Evolutionary conservation across 139 green algal species (phyloP).

Genomic region (Dunaliella sp.): DNA sequence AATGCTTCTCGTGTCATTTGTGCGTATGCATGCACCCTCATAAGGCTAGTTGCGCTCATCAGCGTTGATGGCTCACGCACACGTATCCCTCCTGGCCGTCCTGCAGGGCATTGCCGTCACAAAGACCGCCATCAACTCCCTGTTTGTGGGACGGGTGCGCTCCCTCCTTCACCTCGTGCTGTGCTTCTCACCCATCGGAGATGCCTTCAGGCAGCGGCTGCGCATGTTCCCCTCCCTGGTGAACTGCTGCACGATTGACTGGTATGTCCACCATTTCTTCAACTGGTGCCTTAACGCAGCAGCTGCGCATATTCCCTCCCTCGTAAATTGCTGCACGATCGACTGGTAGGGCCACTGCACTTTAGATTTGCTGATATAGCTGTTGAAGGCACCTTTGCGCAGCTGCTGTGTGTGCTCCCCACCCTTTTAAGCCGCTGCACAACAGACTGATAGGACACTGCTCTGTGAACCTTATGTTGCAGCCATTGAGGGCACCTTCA

Average conservation of each 20-base stretch:
- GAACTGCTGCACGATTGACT: conserved; percentile 88
- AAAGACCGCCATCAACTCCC: conserved; percentile 61
- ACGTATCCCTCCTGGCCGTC: too few relatives aligned
- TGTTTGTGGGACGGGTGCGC: conserved; percentile 59
- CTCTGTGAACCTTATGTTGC: conserved; percentile 82
- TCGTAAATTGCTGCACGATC: too few relatives aligned
- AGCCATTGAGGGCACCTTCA: conserved; percentile 77
- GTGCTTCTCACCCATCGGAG: conserved; percentile 74
- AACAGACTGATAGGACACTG: too few relatives aligned
- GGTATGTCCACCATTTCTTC: conserved; percentile 63
- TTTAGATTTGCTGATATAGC: too few relatives aligned
- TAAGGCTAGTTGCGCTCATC: too few relatives aligned
- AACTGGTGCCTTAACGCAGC: conserved; percentile 78
- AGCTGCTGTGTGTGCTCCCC: conserved; percentile 56
- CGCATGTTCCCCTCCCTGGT: conserved; percentile 87
- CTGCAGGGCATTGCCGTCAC: conserved; percentile 54
- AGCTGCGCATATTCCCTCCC: too few relatives aligned
- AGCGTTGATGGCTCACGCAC: too few relatives aligned
- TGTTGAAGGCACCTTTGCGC: conserved; percentile 59
- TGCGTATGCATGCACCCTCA: too few relatives aligned
- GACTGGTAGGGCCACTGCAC: too few relatives aligned
- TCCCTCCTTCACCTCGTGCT: conserved; percentile 78
- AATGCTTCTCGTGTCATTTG: conserved; percentile 76
- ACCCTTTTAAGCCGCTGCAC: conserved; percentile 64
- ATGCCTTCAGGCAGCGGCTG: conserved; percentile 78